phyloP scores from a whole-genome alignment of 2,329 filamentous ascomycete species.

The Lecanicillium sp. region DNA sequence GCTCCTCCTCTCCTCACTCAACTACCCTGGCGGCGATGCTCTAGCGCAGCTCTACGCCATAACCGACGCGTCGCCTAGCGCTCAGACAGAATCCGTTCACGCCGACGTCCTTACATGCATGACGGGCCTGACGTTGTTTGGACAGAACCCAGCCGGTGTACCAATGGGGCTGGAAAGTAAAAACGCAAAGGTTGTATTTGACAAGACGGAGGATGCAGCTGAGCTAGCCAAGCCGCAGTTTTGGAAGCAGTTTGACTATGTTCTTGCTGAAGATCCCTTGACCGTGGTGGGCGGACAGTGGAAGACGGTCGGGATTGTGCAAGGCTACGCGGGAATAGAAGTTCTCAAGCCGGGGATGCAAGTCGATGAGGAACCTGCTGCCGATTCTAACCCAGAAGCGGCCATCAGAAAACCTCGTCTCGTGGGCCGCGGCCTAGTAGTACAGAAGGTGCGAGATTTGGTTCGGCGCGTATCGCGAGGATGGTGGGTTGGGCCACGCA shows the following conservation, averaged over 20 bases:
- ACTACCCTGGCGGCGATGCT: constrained; percentile 88
- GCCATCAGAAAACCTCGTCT: constrained; percentile 17
- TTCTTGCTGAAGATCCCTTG: constrained; percentile 45
- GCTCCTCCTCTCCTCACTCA: constrained; percentile 74
- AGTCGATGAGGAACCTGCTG: constrained; percentile 11
- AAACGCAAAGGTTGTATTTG: constrained; percentile 33
- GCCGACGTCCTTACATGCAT: constrained; percentile 62
- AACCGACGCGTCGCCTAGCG: constrained; percentile 14
- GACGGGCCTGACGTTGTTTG: constrained; percentile 63
- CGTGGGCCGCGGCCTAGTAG: constrained; percentile 36
- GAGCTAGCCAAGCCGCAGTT: constrained; percentile 41
- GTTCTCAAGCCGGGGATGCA: constrained; percentile 39
- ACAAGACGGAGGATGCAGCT: constrained; percentile 53
- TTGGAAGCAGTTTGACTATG: constrained; percentile 59
- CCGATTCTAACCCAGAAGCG: constrained; percentile 8
- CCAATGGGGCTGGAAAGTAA: constrained; percentile 22
- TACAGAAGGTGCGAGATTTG: constrained; percentile 29
- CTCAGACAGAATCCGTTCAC: constrained; percentile 38
- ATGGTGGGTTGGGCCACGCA: constrained; percentile 58
- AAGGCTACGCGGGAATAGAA: constrained; percentile 53
- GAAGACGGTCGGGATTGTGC: constrained; percentile 48
- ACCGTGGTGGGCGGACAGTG: constrained; percentile 42
- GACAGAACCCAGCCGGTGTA: constrained; percentile 35
- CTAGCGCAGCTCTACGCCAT: constrained; percentile 45
- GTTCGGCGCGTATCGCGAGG: constrained; percentile 45